A percentile compares a stretch with the other conserved stretches of the same genome.
Evolutionary conservation across 2,329 filamentous ascomycete genomes (phyloP).

Genomic region (Polytolypa hystricis): DNA sequence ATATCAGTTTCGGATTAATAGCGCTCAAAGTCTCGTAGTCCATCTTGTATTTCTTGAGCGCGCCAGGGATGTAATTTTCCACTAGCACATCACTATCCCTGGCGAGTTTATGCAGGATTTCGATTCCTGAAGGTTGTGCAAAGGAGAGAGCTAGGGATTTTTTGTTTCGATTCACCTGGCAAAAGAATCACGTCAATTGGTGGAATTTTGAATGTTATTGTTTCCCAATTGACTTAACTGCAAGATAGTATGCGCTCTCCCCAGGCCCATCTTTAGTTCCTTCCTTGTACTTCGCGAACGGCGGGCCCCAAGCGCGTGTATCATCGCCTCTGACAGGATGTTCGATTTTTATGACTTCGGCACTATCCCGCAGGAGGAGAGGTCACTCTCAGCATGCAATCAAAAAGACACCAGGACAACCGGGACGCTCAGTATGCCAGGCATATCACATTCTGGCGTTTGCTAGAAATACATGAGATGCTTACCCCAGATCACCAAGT

Average conservation of each 20-base stretch:
- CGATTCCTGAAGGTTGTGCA: conserved; percentile 68
- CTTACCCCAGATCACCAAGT: conserved; percentile 85
- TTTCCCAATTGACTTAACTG: conserved; percentile 43
- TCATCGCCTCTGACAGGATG: conserved; percentile 87
- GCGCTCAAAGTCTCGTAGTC: conserved; percentile 71
- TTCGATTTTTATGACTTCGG: conserved; percentile 95
- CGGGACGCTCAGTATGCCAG: too few relatives aligned
- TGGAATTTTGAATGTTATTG: not conserved
- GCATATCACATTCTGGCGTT: too few relatives aligned
- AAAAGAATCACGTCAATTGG: not conserved
- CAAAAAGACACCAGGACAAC: not conserved
- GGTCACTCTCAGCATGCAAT: not conserved
- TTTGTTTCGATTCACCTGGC: conserved; percentile 88
- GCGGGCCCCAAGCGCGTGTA: conserved; percentile 91
- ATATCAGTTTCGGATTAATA: conserved; percentile 80
- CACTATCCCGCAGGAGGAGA: conserved; percentile 54
- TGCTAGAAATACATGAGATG: too few relatives aligned
- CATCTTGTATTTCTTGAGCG: conserved; percentile 79
- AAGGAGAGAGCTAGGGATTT: conserved; percentile 89
- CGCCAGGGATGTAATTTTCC: conserved; percentile 90
- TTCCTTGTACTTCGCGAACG: conserved; percentile 68
- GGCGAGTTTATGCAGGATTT: conserved; percentile 75
- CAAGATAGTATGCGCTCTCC: conserved; percentile 89
- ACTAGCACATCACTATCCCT: conserved; percentile 84
- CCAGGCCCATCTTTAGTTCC: conserved; percentile 54